Conservation (phyloP, 805 yeast species). For the Pichia cabralensis region DNA sequence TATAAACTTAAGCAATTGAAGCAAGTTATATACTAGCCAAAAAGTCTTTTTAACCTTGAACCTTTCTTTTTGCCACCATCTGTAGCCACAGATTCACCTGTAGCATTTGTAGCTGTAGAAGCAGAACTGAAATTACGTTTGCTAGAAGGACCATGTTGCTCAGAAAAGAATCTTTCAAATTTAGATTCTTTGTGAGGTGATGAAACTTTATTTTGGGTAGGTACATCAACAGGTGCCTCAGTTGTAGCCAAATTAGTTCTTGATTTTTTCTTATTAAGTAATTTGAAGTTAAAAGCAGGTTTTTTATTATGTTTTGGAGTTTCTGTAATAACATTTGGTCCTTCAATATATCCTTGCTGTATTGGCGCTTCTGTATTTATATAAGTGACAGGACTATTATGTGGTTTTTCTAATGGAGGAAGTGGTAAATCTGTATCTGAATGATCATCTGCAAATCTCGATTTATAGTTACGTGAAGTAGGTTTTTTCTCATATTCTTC, state of each 20-base stretch:
- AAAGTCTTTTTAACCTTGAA: too few species aligned
- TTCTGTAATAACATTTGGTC: too few species aligned
- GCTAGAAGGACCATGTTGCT: slow-evolving; percentile 10
- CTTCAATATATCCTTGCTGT: too few species aligned
- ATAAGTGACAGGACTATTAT: neutral
- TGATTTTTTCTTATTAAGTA: slow-evolving; percentile 3
- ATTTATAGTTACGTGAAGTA: slow-evolving; percentile 30
- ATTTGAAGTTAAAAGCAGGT: slow-evolving; percentile 4
- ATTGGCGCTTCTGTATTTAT: too few species aligned
- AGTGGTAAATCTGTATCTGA: slow-evolving; percentile 37
- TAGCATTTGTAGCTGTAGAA: slow-evolving; percentile 12
- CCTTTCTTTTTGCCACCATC: slow-evolving; percentile 22
- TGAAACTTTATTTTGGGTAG: too few species aligned
- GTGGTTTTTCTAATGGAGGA: slow-evolving; percentile 1
- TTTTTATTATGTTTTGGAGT: too few species aligned
- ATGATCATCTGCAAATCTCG: slow-evolving; percentile 57
- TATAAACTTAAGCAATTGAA: too few species aligned
- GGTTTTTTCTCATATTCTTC: slow-evolving; percentile 12
- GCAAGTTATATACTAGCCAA: too few species aligned
- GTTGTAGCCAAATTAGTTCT: neutral
- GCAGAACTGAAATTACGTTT: slow-evolving; percentile 8
- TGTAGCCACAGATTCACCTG: slow-evolving; percentile 8
- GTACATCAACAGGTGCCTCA: too few species aligned
- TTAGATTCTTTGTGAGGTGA: slow-evolving; percentile 7
- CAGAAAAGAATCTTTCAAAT: slow-evolving; percentile 11